Evolutionary conservation across 495 filamentous ascomycete species (phyloP).

Genomic region (Hypoxylon perforatum): DNA sequence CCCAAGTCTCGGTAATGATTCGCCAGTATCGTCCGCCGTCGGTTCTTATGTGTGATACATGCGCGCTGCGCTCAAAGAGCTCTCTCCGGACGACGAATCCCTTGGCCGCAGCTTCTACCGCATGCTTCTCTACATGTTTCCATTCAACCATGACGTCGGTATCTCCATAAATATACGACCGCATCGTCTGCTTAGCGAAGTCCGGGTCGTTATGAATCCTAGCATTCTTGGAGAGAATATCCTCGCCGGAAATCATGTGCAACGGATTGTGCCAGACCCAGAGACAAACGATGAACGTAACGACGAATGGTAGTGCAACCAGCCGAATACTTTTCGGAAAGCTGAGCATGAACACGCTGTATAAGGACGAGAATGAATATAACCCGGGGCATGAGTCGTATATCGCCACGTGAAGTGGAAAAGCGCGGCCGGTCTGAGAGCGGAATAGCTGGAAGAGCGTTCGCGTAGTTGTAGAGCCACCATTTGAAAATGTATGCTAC

Average conservation of each 20-base stretch:
- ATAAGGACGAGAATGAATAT: conserved; percentile 40
- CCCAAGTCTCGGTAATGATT: conserved; percentile 52
- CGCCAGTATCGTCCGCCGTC: conserved; percentile 57
- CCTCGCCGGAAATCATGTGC: conserved; percentile 38
- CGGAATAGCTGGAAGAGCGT: conserved; percentile 39
- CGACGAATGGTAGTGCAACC: conserved; percentile 44
- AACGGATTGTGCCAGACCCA: conserved; percentile 47
- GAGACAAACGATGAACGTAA: conserved; percentile 35
- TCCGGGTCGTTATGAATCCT: conserved; percentile 46
- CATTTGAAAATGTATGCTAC: conserved; percentile 58
- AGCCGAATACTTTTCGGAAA: conserved; percentile 28
- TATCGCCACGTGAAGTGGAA: conserved; percentile 49
- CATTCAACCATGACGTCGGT: conserved; percentile 54
- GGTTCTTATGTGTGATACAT: conserved; percentile 55
- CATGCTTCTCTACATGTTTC: conserved; percentile 54
- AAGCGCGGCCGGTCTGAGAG: conserved; percentile 27
- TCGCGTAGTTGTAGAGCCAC: conserved; percentile 48
- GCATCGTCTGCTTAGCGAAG: conserved; percentile 46
- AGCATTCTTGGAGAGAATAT: conserved; percentile 40
- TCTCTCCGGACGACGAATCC: conserved; percentile 51
- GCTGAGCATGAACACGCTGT: conserved; percentile 43
- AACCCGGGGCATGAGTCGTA: conserved; percentile 56
- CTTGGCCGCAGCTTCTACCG: conserved; percentile 41
- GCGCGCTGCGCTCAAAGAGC: conserved; percentile 49
- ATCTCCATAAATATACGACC: conserved; percentile 56